A percentile compares a stretch with the other conserved stretches of the same genome.
These are phyloP conservation scores for Collybia sordida DNA, from an alignment of 768 basidiomycete genomes.

Conservation along the genomic window DNA sequence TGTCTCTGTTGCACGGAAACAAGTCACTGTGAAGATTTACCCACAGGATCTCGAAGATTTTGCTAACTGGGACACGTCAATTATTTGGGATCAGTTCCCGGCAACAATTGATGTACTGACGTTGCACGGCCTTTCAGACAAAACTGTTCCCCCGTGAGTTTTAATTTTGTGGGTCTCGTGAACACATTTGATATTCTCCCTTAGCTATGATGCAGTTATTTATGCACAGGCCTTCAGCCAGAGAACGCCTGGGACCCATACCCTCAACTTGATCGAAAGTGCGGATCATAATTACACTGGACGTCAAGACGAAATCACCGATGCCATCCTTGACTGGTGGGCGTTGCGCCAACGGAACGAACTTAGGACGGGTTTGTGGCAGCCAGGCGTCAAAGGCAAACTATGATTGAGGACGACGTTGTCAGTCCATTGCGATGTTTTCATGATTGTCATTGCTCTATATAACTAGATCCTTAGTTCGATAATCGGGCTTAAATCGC, in stretches of 20 bases:
- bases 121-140: slow-evolving; percentile 73
- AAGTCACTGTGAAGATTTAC: slow-evolving; percentile 48
- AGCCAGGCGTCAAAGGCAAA: slow-evolving; percentile 52
- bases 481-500: no score
- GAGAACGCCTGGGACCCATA: slow-evolving; percentile 67
- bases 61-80: slow-evolving; percentile 61
- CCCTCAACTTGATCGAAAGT: slow-evolving; percentile 65
- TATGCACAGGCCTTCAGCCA: slow-evolving; percentile 61
- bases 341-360: slow-evolving; percentile 40
- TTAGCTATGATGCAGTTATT: slow-evolving; percentile 70
- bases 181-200: not conserved
- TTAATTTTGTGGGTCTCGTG: not conserved
- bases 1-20: slow-evolving; percentile 64
- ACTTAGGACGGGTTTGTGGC: slow-evolving; percentile 64
- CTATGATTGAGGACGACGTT: slow-evolving; percentile 27
- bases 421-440: slow-evolving; percentile 37
- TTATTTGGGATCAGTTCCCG: slow-evolving; percentile 73
- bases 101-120: slow-evolving; percentile 63
- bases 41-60: slow-evolving; percentile 64
- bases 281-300: slow-evolving; percentile 82
- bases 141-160: slow-evolving; percentile 68
- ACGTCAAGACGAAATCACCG: slow-evolving; percentile 66
- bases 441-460: no score
- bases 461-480: no score
- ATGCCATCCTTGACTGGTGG: slow-evolving; percentile 71